Base-by-base conservation (phyloP, 441 rosid genomes). In the Eutrema salsugineum region DNA sequence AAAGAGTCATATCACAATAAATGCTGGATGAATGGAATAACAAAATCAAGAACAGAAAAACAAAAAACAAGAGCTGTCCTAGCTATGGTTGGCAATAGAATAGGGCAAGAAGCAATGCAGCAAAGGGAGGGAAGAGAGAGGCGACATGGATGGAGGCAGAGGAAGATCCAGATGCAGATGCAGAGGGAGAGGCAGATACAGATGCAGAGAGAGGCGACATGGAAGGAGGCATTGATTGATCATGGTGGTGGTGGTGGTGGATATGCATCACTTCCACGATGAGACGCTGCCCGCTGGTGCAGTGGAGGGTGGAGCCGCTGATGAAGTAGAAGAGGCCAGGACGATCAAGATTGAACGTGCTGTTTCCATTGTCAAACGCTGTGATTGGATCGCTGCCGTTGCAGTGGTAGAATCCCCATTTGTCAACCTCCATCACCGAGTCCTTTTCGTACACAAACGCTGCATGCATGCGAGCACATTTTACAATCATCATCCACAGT, bases 341-440 rank as follows among this genome's bases (percentile, higher is more conserved):
- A 78, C 83, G 83, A 59, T 88, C 90, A 11, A 94, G 88, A 11
- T 66, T 53, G 58, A 88, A 16, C 3, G 74, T 80, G 70, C 91
- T 90, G 61, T 80, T 85, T 4, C 98, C 97, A 43, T 90, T 84
- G 84, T 86, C 77, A 76, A 84, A 87, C 14, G 80, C 81, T 11
- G 68, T 55, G 16, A 83, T 71, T 0, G 90, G 84, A 1, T 80
- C 67, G 79, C 84, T 86, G 2, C 72, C 38, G 76, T 84, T 85
- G 84, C 99, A 94, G 56, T 94, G 98, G 82, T 79, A 86, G 78
- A 83, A 92, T 1, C 88, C 87, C 87, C 86, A 86, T 81, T 90
- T 90, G 73, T 94, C 98, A 14, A 94, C 98, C 69, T 84, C 79
- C 39, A 90, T 68, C 19, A 89, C 96, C 0, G 99, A 94, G 70